phyloP scores from a whole-genome alignment of 192 early-diverging fungal species.

The Coemansia sp. region DNA sequence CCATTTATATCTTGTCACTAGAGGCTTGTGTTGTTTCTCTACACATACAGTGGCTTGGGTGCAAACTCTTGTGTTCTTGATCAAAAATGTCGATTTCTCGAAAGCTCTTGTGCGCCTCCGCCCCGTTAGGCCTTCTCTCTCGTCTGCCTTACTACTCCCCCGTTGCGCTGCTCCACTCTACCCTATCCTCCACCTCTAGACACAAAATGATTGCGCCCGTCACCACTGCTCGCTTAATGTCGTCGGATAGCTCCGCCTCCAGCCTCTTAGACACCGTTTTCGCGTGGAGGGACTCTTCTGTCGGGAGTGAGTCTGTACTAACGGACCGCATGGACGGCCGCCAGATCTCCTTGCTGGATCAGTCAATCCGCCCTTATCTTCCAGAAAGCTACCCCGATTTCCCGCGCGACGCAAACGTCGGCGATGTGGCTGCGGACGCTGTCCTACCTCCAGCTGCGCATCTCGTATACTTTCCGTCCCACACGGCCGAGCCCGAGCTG shows the following conservation, averaged over 20 bases:
- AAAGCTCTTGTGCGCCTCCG: constrained; percentile 4
- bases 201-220: neutral
- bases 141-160: neutral
- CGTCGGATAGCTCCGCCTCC: neutral
- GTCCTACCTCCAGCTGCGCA: constrained; percentile 72
- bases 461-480: constrained; percentile 77
- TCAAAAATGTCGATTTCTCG: neutral
- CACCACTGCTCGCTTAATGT: neutral
- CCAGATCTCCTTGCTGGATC: constrained; percentile 44
- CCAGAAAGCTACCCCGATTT: constrained; percentile 22
- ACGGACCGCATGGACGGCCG: constrained; percentile 50
- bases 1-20: neutral
- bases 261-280: constrained; percentile 1
- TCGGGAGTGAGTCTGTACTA: constrained; percentile 17
- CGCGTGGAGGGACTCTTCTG: constrained; percentile 21
- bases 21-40: neutral
- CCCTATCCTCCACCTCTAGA: neutral
- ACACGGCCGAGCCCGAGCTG: constrained; percentile 62
- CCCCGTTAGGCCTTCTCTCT: neutral
- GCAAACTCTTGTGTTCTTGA: neutral
- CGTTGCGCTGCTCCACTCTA: neutral
- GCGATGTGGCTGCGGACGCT: constrained; percentile 39
- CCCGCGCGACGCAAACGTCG: constrained; percentile 24
- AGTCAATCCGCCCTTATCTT: constrained; percentile 46
- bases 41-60: neutral